Conservation (phyloP, 306 rosid species). For the Cercis canadensis region DNA sequence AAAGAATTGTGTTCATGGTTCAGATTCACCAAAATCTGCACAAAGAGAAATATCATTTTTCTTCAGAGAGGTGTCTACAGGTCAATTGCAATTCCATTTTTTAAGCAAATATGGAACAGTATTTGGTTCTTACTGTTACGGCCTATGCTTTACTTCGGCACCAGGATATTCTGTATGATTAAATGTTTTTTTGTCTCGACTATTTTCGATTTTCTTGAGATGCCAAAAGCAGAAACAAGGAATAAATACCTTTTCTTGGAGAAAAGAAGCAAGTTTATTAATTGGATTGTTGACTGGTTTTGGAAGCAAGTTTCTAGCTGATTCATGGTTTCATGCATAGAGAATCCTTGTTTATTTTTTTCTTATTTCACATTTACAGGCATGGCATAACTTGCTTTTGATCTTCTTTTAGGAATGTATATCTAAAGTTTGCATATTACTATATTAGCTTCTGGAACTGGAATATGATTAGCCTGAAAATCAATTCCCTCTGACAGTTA, state of each 20-base stretch:
- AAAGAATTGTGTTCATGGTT: slow-evolving; percentile 88
- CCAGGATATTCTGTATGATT: background rate
- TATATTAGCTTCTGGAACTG: background rate
- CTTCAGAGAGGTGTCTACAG: slow-evolving; percentile 67
- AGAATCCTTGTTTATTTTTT: too few species aligned
- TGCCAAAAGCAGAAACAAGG: too few species aligned
- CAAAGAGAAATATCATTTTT: slow-evolving; percentile 75
- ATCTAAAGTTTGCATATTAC: background rate
- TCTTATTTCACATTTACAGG: too few species aligned
- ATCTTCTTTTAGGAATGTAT: background rate
- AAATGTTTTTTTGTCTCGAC: background rate
- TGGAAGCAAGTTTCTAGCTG: too few species aligned
- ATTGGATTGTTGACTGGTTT: too few species aligned
- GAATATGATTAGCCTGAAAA: background rate
- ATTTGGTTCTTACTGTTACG: slow-evolving; percentile 7
- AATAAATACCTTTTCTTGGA: too few species aligned
- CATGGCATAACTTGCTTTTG: background rate
- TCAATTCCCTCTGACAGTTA: background rate
- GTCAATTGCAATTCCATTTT: slow-evolving; percentile 40
- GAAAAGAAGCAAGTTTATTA: too few species aligned
- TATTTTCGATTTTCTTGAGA: background rate
- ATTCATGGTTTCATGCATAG: too few species aligned
- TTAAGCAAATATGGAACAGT: background rate
- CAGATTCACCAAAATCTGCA: slow-evolving; percentile 80
- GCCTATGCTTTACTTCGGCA: background rate